Evolutionary conservation across 2,329 filamentous ascomycete species (phyloP), one percentile per base, ranked within the genome.

Genomic region (Fusarium chuoi): DNA sequence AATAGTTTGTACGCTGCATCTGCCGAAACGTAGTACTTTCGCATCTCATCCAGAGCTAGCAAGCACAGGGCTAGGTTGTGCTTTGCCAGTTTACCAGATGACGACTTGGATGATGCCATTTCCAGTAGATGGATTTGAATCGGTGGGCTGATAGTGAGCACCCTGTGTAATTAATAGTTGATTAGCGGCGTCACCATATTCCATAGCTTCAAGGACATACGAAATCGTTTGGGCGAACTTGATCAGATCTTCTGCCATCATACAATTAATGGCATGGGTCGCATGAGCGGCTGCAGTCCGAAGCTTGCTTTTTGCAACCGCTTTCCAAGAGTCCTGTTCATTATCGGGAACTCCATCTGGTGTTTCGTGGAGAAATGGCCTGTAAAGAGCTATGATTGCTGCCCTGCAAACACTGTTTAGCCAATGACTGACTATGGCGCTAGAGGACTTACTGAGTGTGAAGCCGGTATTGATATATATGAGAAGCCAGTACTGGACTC

Each of bases 111-210:
- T n/a, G 51, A 62, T 18, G 49, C 55, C 12, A 62, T 45, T 41
- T 69, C 55, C 6, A 69, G 38, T 3, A 69, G n/a, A 22, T 68
- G 56, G 3, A 68, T 38, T n/a, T 67, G 63, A 20, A 69, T 68
- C 9, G 63, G 55, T 2, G 63, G 66, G n/a, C 62, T 51, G 8
- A 69, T 45, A 0, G 42, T 38, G 11, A 69, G 62, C 20, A 69
- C 49, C 3, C 66, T 30, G 28, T 2, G 20, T 30, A 1, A 6
- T 11, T 2, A 4, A 13, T 3, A 30, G 4, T 30, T 9, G 3
- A 17, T 30, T 12, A 30, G 26, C 14, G 7, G 14, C 3, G 14
- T 12, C 17, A 10, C 42, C 5, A 8, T n/a, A 3, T 7, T 7
- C 6, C 14, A 18, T 7, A 8, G 22, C 4, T 28, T 3, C 6